Evolutionary conservation across 2,329 filamentous ascomycete species (phyloP).

Genomic region (Monilinia fructigena): DNA sequence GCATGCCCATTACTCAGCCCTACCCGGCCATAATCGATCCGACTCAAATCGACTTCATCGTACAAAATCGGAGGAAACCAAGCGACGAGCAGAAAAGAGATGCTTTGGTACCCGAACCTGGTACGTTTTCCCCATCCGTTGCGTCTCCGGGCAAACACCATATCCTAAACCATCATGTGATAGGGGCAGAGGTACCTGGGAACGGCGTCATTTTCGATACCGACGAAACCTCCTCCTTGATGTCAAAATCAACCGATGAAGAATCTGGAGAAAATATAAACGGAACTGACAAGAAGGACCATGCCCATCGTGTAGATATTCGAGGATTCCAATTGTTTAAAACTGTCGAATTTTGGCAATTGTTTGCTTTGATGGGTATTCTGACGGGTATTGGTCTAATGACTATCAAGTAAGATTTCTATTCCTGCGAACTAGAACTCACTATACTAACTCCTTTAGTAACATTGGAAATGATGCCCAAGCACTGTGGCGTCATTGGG

Average conservation of each 20-base stretch:
- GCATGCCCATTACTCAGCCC: slow-evolving; percentile 47
- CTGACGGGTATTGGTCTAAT: slow-evolving; percentile 91
- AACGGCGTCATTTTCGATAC: slow-evolving; percentile 43
- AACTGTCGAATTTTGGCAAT: slow-evolving; percentile 82
- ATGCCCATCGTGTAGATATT: slow-evolving; percentile 84
- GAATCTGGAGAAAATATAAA: slow-evolving; percentile 50
- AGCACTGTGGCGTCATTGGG: slow-evolving; percentile 84
- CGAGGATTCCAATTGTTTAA: slow-evolving; percentile 74
- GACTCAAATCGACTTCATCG: slow-evolving; percentile 43
- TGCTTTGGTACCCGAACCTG: slow-evolving; percentile 54
- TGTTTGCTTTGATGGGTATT: slow-evolving; percentile 85
- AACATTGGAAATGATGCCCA: slow-evolving; percentile 91
- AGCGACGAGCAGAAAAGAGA: slow-evolving; percentile 42
- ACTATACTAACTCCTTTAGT: slow-evolving; percentile 47
- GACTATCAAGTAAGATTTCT: slow-evolving; percentile 88
- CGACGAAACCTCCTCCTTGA: slow-evolving; percentile 78
- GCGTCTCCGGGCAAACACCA: slow-evolving; percentile 37
- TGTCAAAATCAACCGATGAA: slow-evolving; percentile 55
- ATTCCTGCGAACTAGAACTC: not conserved
- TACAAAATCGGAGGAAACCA: slow-evolving; percentile 48
- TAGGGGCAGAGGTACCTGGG: slow-evolving; percentile 37
- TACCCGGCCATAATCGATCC: slow-evolving; percentile 43
- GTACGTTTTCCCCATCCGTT: slow-evolving; percentile 54
- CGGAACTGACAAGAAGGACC: slow-evolving; percentile 59
- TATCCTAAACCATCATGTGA: slow-evolving; percentile 37